Evolutionary conservation across 106 monocot genomes (phyloP).

Genomic region (Triglochin maritima): DNA sequence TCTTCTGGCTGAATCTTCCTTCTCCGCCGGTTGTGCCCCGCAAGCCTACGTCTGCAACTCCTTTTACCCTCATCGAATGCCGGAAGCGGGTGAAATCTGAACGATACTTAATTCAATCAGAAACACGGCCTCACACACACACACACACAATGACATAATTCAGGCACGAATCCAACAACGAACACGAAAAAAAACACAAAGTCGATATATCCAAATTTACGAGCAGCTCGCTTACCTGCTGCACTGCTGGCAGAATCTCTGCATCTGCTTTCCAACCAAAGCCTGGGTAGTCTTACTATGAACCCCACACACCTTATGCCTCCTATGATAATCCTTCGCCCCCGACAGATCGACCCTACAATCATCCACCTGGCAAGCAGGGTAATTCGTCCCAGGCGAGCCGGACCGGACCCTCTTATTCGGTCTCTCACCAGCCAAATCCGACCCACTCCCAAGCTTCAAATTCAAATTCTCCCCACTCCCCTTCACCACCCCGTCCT

Average conservation of each 20-base stretch:
- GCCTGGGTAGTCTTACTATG: conserved; percentile 78
- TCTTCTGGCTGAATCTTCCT: conserved; percentile 86
- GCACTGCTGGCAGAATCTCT: conserved; percentile 99
- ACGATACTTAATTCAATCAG: background rate
- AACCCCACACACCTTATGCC: conserved; percentile 88
- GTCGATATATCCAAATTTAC: background rate
- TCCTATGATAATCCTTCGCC: conserved; percentile 87
- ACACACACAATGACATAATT: background rate
- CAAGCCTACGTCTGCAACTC: conserved; percentile 79
- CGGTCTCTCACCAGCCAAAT: conserved; percentile 7
- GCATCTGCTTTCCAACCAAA: conserved; percentile 70
- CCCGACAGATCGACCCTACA: conserved; percentile 56
- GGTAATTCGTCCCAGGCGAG: conserved; percentile 27
- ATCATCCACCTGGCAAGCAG: conserved; percentile 91
- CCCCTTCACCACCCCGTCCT: background rate
- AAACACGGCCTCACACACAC: too few relatives aligned
- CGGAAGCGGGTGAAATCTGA: conserved; percentile 72
- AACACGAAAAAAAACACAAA: background rate
- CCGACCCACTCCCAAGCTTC: conserved; percentile 18
- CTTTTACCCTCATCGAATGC: conserved; percentile 97
- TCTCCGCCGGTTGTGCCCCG: conserved; percentile 78
- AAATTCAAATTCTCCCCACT: conserved; percentile 7
- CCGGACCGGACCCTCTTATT: conserved; percentile 23
- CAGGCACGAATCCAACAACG: background rate
- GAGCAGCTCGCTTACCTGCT: conserved; percentile 51